These are phyloP conservation scores for Penicillium sp. DNA, from an alignment of 2,329 filamentous ascomycete genomes.

Conservation along the genomic window DNA sequence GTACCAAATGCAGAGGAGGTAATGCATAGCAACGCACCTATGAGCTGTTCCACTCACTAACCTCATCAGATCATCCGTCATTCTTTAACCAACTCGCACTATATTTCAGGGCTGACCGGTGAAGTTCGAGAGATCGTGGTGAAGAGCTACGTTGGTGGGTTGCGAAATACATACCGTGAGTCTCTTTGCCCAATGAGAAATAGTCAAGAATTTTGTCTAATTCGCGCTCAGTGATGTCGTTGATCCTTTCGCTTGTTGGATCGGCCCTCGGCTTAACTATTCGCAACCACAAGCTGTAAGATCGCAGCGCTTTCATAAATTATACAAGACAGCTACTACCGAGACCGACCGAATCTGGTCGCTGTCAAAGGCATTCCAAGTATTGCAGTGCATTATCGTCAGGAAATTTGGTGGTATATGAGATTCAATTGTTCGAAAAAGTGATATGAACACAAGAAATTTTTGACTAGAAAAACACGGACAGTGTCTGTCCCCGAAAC, in stretches of 20 bases:
- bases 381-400: too few relatives aligned
- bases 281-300: neutral
- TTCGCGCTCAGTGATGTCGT: neutral
- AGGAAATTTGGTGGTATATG: too few relatives aligned
- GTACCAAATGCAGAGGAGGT: neutral
- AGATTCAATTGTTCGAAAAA: neutral
- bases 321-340: too few relatives aligned
- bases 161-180: constrained; percentile 1
- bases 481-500: neutral
- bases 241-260: neutral
- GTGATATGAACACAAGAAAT: neutral
- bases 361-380: too few relatives aligned
- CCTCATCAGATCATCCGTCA: neutral
- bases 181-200: neutral
- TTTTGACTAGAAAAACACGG: constrained; percentile 3
- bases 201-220: neutral
- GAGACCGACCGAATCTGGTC: too few relatives aligned
- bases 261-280: neutral
- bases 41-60: neutral
- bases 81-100: neutral
- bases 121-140: constrained; percentile 1
- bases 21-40: neutral
- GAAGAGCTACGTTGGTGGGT: neutral
- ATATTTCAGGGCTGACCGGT: neutral
- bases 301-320: too few relatives aligned